phyloP scores from a whole-genome alignment of 148 eudicot species.

The Diospyros kaki region DNA sequence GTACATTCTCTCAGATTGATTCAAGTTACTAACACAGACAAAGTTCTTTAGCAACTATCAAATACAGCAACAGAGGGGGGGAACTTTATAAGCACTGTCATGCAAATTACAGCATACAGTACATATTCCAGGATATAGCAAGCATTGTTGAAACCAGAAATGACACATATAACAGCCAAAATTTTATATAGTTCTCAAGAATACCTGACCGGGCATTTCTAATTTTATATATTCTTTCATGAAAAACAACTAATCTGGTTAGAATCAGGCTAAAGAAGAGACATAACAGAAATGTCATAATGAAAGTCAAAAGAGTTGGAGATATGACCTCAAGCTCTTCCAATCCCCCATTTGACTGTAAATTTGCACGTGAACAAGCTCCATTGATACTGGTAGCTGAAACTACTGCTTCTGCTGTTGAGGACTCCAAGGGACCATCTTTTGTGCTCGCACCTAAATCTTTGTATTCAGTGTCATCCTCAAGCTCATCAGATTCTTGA shows the following conservation, averaged over 20 bases:
- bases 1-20: constrained; percentile 4
- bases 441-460: constrained; percentile 10
- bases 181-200: background rate
- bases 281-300: background rate
- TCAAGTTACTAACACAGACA: background rate
- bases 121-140: no score
- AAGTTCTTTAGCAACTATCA: background rate
- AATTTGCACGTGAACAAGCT: constrained; percentile 9
- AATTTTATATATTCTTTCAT: background rate
- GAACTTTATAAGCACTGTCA: background rate
- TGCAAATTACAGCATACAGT: background rate
- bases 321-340: constrained; percentile 44
- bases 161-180: background rate
- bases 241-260: background rate
- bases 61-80: background rate
- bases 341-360: constrained; percentile 16
- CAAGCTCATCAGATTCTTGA: constrained; percentile 25
- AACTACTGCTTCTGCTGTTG: constrained; percentile 15
- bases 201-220: background rate
- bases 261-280: background rate
- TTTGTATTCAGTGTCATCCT: constrained; percentile 14
- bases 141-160: no score
- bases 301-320: constrained; percentile 1
- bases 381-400: constrained; percentile 7
- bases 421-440: constrained; percentile 4